Conservation (phyloP, 1,284 basidiomycete species). For the Peniophora sp. region DNA sequence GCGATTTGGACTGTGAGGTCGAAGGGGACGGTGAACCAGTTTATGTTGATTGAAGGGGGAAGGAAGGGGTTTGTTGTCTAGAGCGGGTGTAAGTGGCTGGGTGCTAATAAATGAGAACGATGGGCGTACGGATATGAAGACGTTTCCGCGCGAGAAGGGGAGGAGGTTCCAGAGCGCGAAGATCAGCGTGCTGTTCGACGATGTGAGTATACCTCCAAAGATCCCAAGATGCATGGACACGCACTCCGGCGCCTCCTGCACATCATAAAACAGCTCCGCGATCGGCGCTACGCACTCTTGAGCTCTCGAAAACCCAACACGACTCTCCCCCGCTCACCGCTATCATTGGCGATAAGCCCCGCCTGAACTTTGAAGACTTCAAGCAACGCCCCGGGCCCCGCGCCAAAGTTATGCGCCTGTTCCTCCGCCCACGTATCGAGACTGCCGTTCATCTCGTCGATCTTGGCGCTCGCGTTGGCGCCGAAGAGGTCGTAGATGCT, state of each 20-base stretch:
- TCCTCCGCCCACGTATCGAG: slow-evolving; percentile 30
- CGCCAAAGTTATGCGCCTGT: slow-evolving; percentile 26
- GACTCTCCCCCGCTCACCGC: slow-evolving; percentile 21
- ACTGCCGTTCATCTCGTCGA: slow-evolving; percentile 25
- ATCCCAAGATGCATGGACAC: background rate
- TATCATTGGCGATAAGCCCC: slow-evolving; percentile 34
- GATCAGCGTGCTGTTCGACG: slow-evolving; percentile 29
- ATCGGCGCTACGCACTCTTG: slow-evolving; percentile 30
- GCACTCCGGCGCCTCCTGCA: slow-evolving; percentile 11
- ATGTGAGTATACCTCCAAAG: background rate
- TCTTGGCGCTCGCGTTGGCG: slow-evolving; percentile 20
- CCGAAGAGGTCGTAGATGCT: slow-evolving; percentile 39
- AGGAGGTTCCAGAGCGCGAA: slow-evolving; percentile 46
- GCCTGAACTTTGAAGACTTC: slow-evolving; percentile 37
- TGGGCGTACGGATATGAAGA: slow-evolving; percentile 33
- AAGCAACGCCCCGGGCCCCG: slow-evolving; percentile 29
- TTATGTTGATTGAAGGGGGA: slow-evolving; percentile 36
- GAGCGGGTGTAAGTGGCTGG: background rate
- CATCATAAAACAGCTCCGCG: slow-evolving; percentile 25
- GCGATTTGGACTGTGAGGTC: slow-evolving; percentile 44
- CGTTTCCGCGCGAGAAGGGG: slow-evolving; percentile 44
- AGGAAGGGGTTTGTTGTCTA: slow-evolving; percentile 38
- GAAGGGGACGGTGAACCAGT: slow-evolving; percentile 39
- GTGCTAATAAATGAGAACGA: background rate
- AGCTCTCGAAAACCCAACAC: background rate